A percentile compares a stretch with the other conserved stretches of the same genome.
Evolutionary conservation across 805 yeast species (phyloP).

Genomic region (Saturnispora saitoi): DNA sequence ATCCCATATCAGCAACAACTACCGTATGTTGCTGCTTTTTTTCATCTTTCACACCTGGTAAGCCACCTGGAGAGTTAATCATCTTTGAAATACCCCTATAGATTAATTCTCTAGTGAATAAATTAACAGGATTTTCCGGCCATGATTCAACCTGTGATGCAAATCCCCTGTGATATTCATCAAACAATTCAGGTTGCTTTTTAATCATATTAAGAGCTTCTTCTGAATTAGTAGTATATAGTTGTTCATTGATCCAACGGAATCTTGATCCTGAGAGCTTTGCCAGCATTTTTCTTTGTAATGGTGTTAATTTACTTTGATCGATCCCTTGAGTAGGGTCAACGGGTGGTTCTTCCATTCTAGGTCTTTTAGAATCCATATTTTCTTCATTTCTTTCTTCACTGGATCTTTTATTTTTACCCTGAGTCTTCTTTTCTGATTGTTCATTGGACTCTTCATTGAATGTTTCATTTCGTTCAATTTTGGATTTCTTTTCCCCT

Average conservation of each 20-base stretch:
- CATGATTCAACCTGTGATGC: conserved; percentile 90
- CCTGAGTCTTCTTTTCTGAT: neutral
- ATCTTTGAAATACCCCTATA: conserved; percentile 46
- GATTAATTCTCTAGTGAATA: conserved; percentile 66
- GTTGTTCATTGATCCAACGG: conserved; percentile 96
- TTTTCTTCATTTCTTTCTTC: conserved; percentile 2
- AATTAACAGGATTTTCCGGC: conserved; percentile 99
- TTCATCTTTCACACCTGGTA: conserved; percentile 58
- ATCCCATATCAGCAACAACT: conserved; percentile 96
- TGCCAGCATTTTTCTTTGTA: conserved; percentile 93
- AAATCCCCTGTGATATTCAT: conserved; percentile 93
- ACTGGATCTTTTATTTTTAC: conserved; percentile 4
- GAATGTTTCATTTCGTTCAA: neutral
- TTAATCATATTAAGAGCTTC: conserved; percentile 65
- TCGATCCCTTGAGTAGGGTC: conserved; percentile 20
- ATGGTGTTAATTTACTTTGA: conserved; percentile 54
- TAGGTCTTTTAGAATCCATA: conserved; percentile 3
- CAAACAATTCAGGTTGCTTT: conserved; percentile 81
- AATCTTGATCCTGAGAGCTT: conserved; percentile 92
- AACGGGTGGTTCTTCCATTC: conserved; percentile 11
- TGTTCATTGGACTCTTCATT: neutral
- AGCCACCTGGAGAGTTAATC: conserved; percentile 91
- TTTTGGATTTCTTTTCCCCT: conserved; percentile 6
- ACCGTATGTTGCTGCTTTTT: conserved; percentile 36
- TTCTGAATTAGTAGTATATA: conserved; percentile 79